phyloP scores from a whole-genome alignment of 257 asterid genomes.

The Solanum pinnatisectum region DNA sequence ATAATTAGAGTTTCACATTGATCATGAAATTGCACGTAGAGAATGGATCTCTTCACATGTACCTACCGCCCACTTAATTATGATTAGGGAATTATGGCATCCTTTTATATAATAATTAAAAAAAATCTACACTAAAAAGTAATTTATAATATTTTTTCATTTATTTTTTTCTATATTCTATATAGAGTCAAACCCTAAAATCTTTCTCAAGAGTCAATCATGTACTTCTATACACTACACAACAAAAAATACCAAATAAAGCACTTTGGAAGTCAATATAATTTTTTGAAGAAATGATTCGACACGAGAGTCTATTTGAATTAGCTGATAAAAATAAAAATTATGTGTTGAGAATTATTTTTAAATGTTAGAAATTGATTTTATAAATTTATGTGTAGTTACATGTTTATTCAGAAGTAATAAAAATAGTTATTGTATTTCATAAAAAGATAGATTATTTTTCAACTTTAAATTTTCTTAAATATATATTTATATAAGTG shows the following conservation, averaged over 20 bases:
- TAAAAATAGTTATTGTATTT: no score
- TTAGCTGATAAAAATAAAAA: background rate
- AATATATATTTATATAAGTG: background rate
- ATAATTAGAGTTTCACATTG: background rate
- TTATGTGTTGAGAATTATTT: no score
- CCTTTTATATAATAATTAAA: background rate
- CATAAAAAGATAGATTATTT: no score
- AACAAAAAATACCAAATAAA: background rate
- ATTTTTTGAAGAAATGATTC: background rate
- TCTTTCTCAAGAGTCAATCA: background rate
- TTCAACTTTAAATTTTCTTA: background rate
- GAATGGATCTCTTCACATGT: background rate
- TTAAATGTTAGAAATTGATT: no score
- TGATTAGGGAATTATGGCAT: background rate
- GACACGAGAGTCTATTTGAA: background rate
- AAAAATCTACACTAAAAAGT: background rate
- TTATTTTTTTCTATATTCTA: background rate
- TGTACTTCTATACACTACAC: background rate
- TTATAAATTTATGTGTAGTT: background rate
- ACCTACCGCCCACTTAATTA: background rate
- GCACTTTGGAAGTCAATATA: background rate
- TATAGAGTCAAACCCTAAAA: background rate
- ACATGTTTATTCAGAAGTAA: background rate
- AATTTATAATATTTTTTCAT: background rate
- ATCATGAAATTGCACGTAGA: background rate